Percentiles rank a stretch among this genome's conserved stretches.
These are phyloP conservation scores for Populus hybrid DNA, from an alignment of 441 rosid genomes.

Conservation along the genomic window DNA sequence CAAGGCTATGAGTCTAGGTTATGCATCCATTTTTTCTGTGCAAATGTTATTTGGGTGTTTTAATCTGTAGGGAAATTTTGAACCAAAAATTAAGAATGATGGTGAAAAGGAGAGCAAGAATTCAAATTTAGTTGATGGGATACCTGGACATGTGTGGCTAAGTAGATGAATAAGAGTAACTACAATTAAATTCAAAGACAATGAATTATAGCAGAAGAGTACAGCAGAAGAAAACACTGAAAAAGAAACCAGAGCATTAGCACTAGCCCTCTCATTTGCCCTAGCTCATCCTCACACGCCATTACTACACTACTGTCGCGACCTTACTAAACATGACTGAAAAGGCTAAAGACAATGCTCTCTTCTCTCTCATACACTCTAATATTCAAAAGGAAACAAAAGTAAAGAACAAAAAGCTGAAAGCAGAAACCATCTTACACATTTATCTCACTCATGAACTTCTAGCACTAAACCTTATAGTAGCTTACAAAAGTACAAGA, in stretches of 20 bases:
- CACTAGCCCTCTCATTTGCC: conserved; percentile 38
- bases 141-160: not conserved
- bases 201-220: conserved; percentile 20
- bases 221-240: conserved; percentile 32
- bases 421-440: conserved; percentile 21
- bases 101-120: not conserved
- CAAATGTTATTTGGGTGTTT: not conserved
- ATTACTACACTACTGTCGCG: conserved; percentile 10
- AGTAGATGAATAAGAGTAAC: conserved; percentile 29
- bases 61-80: not conserved
- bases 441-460: conserved; percentile 6
- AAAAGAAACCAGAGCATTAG: conserved; percentile 66
- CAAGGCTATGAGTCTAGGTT: not conserved
- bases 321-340: conserved; percentile 28
- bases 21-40: not conserved
- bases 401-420: conserved; percentile 20
- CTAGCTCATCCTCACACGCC: not conserved
- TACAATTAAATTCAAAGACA: conserved; percentile 32
- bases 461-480: conserved; percentile 8
- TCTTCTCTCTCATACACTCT: conserved; percentile 11
- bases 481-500: conserved; percentile 14
- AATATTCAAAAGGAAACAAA: not conserved
- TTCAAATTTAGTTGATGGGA: not conserved
- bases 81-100: not conserved
- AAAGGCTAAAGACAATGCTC: conserved; percentile 64